Percentiles rank a stretch among this genome's conserved stretches.
phyloP scores from a whole-genome alignment of 2,329 filamentous ascomycete species.

The Venturia nashicola region DNA sequence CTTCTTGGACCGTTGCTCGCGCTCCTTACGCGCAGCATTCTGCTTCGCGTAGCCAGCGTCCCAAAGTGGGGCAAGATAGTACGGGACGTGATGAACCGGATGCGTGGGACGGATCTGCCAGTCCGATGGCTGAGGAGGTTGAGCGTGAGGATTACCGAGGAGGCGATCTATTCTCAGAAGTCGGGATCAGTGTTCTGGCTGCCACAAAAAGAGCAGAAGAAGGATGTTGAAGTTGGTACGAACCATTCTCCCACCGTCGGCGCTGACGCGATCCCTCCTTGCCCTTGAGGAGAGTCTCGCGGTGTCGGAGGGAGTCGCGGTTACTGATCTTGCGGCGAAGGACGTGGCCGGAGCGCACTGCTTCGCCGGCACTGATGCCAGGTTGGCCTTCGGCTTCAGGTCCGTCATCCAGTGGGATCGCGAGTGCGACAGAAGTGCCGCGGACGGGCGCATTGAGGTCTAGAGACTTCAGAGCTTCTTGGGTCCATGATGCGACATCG shows the following conservation, averaged over 20 bases:
- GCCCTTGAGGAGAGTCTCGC: conserved; percentile 72
- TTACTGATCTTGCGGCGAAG: conserved; percentile 41
- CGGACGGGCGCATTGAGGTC: conserved; percentile 20
- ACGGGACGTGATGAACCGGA: conserved; percentile 65
- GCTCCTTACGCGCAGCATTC: conserved; percentile 29
- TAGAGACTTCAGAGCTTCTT: conserved; percentile 31
- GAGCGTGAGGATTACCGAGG: conserved; percentile 71
- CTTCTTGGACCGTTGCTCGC: neutral
- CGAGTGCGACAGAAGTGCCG: conserved; percentile 51
- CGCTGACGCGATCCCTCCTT: conserved; percentile 81
- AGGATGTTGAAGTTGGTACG: conserved; percentile 5
- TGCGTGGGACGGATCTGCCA: conserved; percentile 77
- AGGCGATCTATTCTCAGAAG: conserved; percentile 54
- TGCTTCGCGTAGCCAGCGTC: conserved; percentile 43
- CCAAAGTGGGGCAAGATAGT: conserved; percentile 81
- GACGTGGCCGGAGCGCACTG: conserved; percentile 35
- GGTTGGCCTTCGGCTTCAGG: conserved; percentile 18
- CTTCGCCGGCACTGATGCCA: conserved; percentile 25
- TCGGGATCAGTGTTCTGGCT: neutral
- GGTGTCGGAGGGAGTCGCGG: conserved; percentile 50
- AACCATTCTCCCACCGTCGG: conserved; percentile 91
- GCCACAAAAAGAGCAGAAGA: neutral
- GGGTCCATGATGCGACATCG: conserved; percentile 37
- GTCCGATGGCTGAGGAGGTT: conserved; percentile 71
- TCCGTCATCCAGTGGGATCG: conserved; percentile 62